phyloP scores from a whole-genome alignment of 176 grass and related monocot genomes.

The Canna indica region DNA sequence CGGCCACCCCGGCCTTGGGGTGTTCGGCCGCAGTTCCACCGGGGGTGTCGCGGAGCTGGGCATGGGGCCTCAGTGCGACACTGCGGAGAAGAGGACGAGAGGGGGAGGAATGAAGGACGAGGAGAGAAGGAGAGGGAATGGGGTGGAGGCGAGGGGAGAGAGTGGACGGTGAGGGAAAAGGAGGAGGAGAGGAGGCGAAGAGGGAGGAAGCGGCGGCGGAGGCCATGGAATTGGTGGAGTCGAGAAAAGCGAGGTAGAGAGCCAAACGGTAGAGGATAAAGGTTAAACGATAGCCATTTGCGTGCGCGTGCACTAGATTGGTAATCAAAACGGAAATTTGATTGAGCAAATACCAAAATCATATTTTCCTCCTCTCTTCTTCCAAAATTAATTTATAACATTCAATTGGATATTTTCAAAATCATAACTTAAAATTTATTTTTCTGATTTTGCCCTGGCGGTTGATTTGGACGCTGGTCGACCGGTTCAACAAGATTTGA shows the following conservation, averaged over 20 bases:
- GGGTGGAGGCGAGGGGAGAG: slow-evolving; percentile 6
- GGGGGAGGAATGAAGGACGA: neutral
- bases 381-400: too few species aligned
- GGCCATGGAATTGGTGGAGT: neutral
- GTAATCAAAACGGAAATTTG: too few species aligned
- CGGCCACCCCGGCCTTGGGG: slow-evolving; percentile 46
- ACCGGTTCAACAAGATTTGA: too few species aligned
- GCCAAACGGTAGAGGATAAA: neutral
- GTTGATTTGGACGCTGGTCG: too few species aligned
- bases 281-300: neutral
- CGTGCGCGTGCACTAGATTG: too few species aligned
- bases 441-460: too few species aligned
- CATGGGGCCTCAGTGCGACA: neutral
- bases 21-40: slow-evolving; percentile 9
- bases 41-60: neutral
- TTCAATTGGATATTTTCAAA: too few species aligned
- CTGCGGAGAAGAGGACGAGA: neutral
- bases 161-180: neutral
- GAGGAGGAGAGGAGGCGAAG: slow-evolving; percentile 2
- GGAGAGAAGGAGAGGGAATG: neutral
- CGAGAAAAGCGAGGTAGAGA: neutral
- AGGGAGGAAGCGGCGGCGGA: slow-evolving; percentile 16
- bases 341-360: too few species aligned
- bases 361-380: too few species aligned
- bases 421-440: too few species aligned